These are phyloP conservation scores for Coleophoma crateriformis DNA, from an alignment of 2,329 filamentous ascomycete species.

Conservation along the genomic window DNA sequence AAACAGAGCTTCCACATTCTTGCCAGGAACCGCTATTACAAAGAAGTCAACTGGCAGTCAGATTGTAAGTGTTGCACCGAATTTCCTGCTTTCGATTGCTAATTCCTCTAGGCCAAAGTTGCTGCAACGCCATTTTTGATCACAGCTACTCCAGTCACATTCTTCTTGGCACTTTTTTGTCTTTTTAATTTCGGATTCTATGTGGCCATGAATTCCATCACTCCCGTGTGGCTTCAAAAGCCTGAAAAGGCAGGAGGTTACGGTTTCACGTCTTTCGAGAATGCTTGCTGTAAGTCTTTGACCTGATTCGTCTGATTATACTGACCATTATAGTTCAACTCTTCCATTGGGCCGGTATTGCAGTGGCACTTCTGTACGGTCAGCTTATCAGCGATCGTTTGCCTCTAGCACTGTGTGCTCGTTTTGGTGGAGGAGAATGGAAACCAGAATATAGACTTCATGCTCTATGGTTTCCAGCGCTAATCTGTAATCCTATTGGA, in stretches of 20 bases:
- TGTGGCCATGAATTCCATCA: slow-evolving; percentile 2
- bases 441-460: slow-evolving; percentile 33
- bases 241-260: slow-evolving; percentile 3
- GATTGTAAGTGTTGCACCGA: background rate
- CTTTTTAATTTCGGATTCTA: slow-evolving; percentile 3
- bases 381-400: slow-evolving; percentile 4
- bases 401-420: slow-evolving; percentile 2
- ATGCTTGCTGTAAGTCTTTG: slow-evolving; percentile 1
- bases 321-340: background rate
- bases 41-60: background rate
- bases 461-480: slow-evolving; percentile 21
- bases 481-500: slow-evolving; percentile 27
- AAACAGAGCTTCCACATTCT: slow-evolving; percentile 8
- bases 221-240: slow-evolving; percentile 3
- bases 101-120: background rate
- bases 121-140: background rate
- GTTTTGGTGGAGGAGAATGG: slow-evolving; percentile 25
- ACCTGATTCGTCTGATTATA: background rate
- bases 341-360: slow-evolving; percentile 3
- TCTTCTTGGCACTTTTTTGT: background rate
- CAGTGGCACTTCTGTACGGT: slow-evolving; percentile 1
- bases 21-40: slow-evolving; percentile 9
- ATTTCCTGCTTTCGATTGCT: no score
- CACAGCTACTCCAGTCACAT: slow-evolving; percentile 1
- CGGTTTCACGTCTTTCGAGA: slow-evolving; percentile 3